Percentiles rank a stretch among this genome's conserved stretches.
phyloP scores from a whole-genome alignment of 2,329 filamentous ascomycete genomes.

The Zymoseptoria ardabiliae region DNA sequence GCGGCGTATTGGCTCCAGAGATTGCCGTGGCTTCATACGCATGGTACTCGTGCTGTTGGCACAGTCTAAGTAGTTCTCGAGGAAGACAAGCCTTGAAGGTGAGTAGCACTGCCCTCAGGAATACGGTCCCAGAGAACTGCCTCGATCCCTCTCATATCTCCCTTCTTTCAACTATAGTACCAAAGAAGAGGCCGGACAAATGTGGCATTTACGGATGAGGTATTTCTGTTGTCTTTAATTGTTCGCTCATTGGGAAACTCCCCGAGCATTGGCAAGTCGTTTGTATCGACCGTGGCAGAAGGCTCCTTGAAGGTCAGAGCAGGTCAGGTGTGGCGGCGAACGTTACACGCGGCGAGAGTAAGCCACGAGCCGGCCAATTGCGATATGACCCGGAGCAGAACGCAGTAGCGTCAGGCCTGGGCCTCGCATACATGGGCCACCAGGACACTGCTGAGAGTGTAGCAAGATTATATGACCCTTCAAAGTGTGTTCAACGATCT shows the following conservation, averaged over 20 bases:
- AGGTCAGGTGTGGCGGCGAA: too few species aligned
- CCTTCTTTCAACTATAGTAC: not conserved
- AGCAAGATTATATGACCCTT: rapidly evolving
- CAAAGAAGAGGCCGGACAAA: not conserved
- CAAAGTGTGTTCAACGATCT: not conserved
- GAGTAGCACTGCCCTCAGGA: not conserved
- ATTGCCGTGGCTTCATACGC: too few species aligned
- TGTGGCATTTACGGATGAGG: too few species aligned
- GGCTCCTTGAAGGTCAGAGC: too few species aligned
- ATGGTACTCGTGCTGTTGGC: too few species aligned
- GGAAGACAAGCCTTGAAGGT: not conserved
- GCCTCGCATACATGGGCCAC: not conserved
- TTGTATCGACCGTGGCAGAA: too few species aligned
- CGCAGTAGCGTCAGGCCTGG: not conserved
- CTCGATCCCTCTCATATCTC: not conserved
- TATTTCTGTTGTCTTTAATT: too few species aligned
- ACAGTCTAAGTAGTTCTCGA: not conserved
- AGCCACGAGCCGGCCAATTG: too few species aligned
- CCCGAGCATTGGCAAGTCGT: too few species aligned
- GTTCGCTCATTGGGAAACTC: too few species aligned
- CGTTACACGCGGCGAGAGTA: too few species aligned
- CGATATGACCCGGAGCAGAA: not conserved
- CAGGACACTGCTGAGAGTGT: not conserved
- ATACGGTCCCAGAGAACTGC: not conserved
- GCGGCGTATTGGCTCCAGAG: not conserved